phyloP scores from a whole-genome alignment of 2,329 filamentous ascomycete species.

The Fusarium praegraminearum region DNA sequence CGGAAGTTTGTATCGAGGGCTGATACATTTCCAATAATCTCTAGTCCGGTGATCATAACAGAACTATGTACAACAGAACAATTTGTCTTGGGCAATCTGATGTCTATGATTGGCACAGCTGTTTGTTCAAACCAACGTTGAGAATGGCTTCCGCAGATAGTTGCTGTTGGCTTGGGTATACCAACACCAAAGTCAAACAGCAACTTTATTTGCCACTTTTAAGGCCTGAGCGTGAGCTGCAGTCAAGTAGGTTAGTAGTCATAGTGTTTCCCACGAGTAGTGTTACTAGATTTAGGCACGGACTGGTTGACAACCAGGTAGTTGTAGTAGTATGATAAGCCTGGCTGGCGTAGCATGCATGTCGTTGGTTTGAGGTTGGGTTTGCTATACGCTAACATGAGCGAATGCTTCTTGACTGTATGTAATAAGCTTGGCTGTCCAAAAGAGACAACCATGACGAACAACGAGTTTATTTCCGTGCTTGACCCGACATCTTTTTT shows the following conservation, averaged over 20 bases:
- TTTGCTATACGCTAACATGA: slow-evolving; percentile 12
- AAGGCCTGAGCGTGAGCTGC: neutral
- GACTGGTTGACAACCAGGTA: neutral
- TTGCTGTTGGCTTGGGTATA: neutral
- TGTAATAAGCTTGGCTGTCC: neutral
- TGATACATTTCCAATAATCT: neutral
- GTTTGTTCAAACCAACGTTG: neutral
- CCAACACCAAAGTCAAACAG: neutral
- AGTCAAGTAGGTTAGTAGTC: neutral
- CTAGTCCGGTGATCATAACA: neutral
- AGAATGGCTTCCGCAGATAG: neutral
- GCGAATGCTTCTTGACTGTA: slow-evolving; percentile 3
- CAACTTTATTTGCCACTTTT: slow-evolving; percentile 28
- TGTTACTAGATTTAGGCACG: neutral
- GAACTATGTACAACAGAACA: neutral
- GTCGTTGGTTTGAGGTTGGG: slow-evolving; percentile 11
- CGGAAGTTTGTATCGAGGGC: neutral
- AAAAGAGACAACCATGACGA: slow-evolving; percentile 6
- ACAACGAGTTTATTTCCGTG: slow-evolving; percentile 19
- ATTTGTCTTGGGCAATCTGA: neutral
- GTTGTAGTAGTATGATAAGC: neutral
- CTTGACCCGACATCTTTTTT: slow-evolving; percentile 1
- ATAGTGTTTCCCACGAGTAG: neutral
- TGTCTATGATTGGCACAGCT: neutral
- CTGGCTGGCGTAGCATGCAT: slow-evolving; percentile 11